These are phyloP conservation scores for Fibroporia radiculosa DNA, from an alignment of 768 basidiomycete species.

Conservation along the genomic window DNA sequence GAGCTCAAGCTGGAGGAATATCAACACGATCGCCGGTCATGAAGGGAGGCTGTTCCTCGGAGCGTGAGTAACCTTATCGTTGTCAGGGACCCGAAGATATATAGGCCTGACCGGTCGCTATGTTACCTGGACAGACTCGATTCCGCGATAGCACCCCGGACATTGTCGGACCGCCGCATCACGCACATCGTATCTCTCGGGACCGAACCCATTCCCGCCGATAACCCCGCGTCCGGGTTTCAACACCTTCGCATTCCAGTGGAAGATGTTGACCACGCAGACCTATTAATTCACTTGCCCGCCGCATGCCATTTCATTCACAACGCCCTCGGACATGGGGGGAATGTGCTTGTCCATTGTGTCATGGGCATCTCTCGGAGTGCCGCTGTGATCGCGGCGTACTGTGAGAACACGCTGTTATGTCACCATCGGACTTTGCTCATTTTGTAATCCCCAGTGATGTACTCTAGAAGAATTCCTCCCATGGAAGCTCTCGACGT, in stretches of 20 bases:
- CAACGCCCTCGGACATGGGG: slow-evolving; percentile 36
- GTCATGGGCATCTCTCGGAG: slow-evolving; percentile 69
- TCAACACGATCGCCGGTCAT: slow-evolving; percentile 15
- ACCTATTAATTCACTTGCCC: slow-evolving; percentile 60
- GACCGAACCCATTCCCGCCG: slow-evolving; percentile 61
- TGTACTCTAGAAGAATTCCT: slow-evolving; percentile 52
- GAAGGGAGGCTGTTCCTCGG: slow-evolving; percentile 16
- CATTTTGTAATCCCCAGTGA: slow-evolving; percentile 55
- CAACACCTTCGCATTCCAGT: slow-evolving; percentile 62
- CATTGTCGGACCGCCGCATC: slow-evolving; percentile 65
- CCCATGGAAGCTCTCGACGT: slow-evolving; percentile 51
- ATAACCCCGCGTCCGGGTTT: slow-evolving; percentile 61
- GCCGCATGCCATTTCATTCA: slow-evolving; percentile 55
- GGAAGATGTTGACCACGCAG: slow-evolving; percentile 42
- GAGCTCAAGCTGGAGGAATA: slow-evolving; percentile 14
- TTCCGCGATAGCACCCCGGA: slow-evolving; percentile 64
- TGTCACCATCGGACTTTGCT: too few relatives aligned
- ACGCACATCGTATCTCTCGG: slow-evolving; percentile 80
- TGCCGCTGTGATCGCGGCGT: slow-evolving; percentile 67
- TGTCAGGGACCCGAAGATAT: too few relatives aligned
- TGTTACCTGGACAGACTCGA: slow-evolving; percentile 38
- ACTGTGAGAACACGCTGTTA: slow-evolving; percentile 59
- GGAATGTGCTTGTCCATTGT: slow-evolving; percentile 64
- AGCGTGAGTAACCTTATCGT: slow-evolving; percentile 14
- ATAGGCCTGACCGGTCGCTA: too few relatives aligned